phyloP scores from a whole-genome alignment of 2,329 filamentous ascomycete genomes.

The Daldinia sp. region DNA sequence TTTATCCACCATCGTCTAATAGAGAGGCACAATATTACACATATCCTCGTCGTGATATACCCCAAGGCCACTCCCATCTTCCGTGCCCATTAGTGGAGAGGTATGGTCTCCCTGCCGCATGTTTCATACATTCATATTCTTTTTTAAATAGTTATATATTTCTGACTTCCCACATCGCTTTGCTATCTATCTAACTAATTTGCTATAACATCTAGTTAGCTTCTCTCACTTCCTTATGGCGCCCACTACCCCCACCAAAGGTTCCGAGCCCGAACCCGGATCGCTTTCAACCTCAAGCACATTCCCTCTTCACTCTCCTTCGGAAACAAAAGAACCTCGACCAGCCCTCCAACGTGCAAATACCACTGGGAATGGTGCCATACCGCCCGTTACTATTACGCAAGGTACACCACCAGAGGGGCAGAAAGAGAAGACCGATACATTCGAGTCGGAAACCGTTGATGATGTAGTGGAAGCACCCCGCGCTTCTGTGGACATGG shows the following conservation, averaged over 20 bases:
- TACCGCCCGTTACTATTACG: constrained; percentile 48
- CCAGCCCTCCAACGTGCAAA: constrained; percentile 59
- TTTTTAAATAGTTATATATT: constrained; percentile 11
- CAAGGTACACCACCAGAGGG: constrained; percentile 39
- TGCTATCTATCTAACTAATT: constrained; percentile 7
- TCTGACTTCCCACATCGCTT: constrained; percentile 10
- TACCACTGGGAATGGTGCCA: constrained; percentile 59
- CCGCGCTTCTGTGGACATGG: constrained; percentile 76
- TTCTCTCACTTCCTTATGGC: constrained; percentile 44
- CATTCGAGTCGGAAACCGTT: constrained; percentile 62
- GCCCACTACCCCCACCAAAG: constrained; percentile 43
- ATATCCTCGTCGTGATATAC: constrained; percentile 28
- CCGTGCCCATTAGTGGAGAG: constrained; percentile 29
- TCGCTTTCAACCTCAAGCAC: constrained; percentile 48
- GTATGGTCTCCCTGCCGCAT: constrained; percentile 35
- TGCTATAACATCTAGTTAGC: constrained; percentile 30
- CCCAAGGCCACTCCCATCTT: constrained; percentile 16
- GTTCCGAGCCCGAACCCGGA: constrained; percentile 46
- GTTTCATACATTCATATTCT: constrained; percentile 25
- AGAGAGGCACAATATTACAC: constrained; percentile 33
- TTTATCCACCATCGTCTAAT: constrained; percentile 31
- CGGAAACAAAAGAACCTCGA: constrained; percentile 51
- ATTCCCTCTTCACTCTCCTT: constrained; percentile 44
- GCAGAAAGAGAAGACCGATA: constrained; percentile 55
- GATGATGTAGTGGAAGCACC: constrained; percentile 62